phyloP scores from a whole-genome alignment of 768 basidiomycete species.

The Tricholoma bakamatsutake region DNA sequence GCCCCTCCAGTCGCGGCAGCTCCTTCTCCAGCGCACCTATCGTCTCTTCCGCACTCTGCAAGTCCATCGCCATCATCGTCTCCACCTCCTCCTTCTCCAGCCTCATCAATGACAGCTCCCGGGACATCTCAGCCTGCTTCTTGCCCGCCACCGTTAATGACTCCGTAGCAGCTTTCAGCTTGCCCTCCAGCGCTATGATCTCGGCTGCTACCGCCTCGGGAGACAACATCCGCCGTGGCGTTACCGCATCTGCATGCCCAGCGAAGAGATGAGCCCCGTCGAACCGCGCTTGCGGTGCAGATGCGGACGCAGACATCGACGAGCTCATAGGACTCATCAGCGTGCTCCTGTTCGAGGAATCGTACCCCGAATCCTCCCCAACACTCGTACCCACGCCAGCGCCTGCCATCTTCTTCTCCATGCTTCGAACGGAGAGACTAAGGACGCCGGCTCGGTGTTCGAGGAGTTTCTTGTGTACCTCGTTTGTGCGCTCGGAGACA shows the following conservation, averaged over 20 bases:
- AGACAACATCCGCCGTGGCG: constrained; percentile 42
- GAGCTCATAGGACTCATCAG: constrained; percentile 44
- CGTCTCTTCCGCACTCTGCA: constrained; percentile 62
- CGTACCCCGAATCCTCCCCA: constrained; percentile 46
- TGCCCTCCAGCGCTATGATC: constrained; percentile 52
- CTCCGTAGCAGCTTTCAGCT: constrained; percentile 54
- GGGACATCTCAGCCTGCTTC: constrained; percentile 54
- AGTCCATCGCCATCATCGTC: constrained; percentile 56
- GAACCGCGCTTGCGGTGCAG: constrained; percentile 53
- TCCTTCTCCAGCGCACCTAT: constrained; percentile 53
- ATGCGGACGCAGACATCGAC: constrained; percentile 33
- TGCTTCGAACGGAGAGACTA: constrained; percentile 57
- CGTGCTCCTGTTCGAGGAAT: constrained; percentile 45
- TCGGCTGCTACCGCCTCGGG: constrained; percentile 40
- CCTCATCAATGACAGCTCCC: constrained; percentile 55
- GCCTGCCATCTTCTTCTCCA: constrained; percentile 48
- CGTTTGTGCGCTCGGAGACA: constrained; percentile 57
- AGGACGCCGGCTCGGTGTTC: constrained; percentile 85
- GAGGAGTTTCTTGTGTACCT: constrained; percentile 58
- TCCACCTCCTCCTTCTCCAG: constrained; percentile 69
- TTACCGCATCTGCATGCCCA: constrained; percentile 64
- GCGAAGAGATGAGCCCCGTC: constrained; percentile 84
- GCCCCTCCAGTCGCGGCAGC: constrained; percentile 41
- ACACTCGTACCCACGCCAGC: constrained; percentile 7
- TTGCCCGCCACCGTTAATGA: constrained; percentile 53